Conservation (phyloP, 2,329 filamentous ascomycete genomes). For the Alternaria incomplexa region DNA sequence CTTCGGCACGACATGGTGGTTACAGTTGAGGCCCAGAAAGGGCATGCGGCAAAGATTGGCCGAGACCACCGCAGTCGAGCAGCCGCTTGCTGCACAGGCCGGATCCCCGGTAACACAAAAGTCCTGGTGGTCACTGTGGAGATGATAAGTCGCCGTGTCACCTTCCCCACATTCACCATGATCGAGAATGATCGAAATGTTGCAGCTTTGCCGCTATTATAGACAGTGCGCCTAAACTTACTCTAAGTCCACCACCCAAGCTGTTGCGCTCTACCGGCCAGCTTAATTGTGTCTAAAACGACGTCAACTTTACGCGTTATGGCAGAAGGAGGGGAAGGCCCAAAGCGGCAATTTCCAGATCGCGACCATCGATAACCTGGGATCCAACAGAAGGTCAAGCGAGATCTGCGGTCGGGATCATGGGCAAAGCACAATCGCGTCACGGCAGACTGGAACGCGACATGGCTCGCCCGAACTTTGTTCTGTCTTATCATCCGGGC, state of each 20-base stretch:
- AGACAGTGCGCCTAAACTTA: not conserved
- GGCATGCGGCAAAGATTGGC: conserved; percentile 29
- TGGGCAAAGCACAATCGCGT: conserved; percentile 15
- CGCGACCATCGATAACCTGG: conserved; percentile 8
- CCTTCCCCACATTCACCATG: conserved; percentile 14
- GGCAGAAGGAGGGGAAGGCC: conserved; percentile 15
- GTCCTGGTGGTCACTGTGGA: conserved; percentile 45
- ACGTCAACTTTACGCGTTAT: conserved; percentile 17
- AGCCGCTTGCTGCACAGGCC: conserved; percentile 21
- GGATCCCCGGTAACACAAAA: conserved; percentile 31
- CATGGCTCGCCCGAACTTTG: conserved; percentile 13
- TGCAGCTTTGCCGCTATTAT: conserved; percentile 11
- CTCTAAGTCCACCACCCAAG: not conserved
- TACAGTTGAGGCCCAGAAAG: conserved; percentile 53
- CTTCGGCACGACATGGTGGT: conserved; percentile 58
- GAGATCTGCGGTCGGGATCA: conserved; percentile 23
- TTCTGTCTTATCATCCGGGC: conserved; percentile 7
- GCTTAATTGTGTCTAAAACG: conserved; percentile 4
- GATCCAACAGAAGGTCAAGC: conserved; percentile 23
- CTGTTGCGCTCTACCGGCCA: not conserved
- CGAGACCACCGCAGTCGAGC: conserved; percentile 15
- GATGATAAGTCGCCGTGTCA: conserved; percentile 30
- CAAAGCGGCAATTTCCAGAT: conserved; percentile 15
- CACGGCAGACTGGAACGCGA: conserved; percentile 6
- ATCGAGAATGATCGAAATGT: conserved; percentile 2